phyloP scores from a whole-genome alignment of 345 rosid genomes.

The Ricinus communis region DNA sequence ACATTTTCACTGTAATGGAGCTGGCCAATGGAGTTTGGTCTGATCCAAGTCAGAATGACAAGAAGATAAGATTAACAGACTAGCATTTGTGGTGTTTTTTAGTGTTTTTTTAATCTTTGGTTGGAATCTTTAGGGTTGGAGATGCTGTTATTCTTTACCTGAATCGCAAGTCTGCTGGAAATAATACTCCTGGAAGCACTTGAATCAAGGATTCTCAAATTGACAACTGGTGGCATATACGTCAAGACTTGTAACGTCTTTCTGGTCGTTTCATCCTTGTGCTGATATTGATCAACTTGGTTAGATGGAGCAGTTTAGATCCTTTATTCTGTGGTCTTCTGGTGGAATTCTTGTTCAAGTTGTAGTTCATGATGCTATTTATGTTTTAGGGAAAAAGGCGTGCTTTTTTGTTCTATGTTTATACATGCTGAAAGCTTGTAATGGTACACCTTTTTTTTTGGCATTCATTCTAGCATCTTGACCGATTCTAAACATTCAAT shows the following conservation, averaged over 20 bases:
- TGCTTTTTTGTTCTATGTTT: not conserved
- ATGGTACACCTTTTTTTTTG: not conserved
- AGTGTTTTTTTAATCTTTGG: not conserved
- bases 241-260: not conserved
- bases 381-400: conserved; percentile 1
- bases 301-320: conserved; percentile 9
- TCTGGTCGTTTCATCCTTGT: not conserved
- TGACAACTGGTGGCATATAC: not conserved
- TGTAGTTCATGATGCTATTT: conserved; percentile 8
- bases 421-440: conserved; percentile 2
- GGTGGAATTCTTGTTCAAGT: conserved; percentile 1
- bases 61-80: not conserved
- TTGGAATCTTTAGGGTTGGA: conserved; percentile 43
- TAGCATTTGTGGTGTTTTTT: not conserved
- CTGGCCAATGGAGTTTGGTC: not conserved
- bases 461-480: not conserved
- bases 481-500: too few species aligned
- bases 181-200: conserved; percentile 42
- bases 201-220: conserved; percentile 22
- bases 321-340: not conserved
- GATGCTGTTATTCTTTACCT: conserved; percentile 56
- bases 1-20: not conserved
- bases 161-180: conserved; percentile 50
- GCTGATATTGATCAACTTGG: conserved; percentile 12
- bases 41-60: not conserved